phyloP scores from a whole-genome alignment of 345 rosid species.

The Brassica nigra region DNA sequence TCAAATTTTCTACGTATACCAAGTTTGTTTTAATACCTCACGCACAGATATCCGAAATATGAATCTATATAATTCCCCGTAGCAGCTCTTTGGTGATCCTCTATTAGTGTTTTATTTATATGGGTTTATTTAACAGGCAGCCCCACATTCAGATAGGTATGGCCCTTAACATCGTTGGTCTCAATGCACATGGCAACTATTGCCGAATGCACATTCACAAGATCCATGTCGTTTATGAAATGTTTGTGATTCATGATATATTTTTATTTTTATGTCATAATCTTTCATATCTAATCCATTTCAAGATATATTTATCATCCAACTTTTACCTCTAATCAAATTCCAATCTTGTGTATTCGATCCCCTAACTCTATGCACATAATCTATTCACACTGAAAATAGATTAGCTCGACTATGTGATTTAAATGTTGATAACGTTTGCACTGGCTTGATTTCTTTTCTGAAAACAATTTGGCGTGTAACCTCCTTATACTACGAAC shows the following conservation, averaged over 20 bases:
- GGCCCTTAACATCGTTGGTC: constrained; percentile 24
- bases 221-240: constrained; percentile 17
- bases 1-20: constrained; percentile 11
- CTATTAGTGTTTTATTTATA: not conserved
- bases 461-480: not conserved
- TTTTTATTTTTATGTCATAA: not conserved
- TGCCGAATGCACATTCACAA: constrained; percentile 16
- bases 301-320: not conserved
- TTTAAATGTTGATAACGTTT: not conserved
- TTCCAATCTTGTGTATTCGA: not conserved
- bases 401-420: not conserved
- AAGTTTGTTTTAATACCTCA: constrained; percentile 22
- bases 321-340: not conserved
- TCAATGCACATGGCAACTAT: constrained; percentile 37
- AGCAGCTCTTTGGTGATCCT: constrained; percentile 9
- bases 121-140: not conserved
- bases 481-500: not conserved
- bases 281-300: not conserved
- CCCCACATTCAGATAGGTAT: constrained; percentile 29
- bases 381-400: not conserved
- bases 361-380: not conserved
- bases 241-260: constrained; percentile 16
- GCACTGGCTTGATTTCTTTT: not conserved
- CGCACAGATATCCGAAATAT: not conserved
- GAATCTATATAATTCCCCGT: not conserved